These are phyloP conservation scores for Sclerotinia trifoliorum DNA, from an alignment of 2,329 filamentous ascomycete genomes.

Conservation along the genomic window DNA sequence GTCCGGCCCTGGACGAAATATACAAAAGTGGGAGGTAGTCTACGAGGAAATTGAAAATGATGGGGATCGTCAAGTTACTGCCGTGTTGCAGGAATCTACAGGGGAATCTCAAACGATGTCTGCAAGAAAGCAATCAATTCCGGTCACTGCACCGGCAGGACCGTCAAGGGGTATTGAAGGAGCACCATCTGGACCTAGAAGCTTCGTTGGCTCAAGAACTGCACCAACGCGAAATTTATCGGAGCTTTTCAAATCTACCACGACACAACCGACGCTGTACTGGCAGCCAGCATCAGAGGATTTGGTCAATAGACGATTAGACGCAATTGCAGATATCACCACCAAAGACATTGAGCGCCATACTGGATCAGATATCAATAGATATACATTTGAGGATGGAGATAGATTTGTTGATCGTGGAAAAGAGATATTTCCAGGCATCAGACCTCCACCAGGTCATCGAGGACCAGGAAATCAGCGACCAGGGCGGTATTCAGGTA, in stretches of 20 bases:
- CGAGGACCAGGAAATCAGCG: conserved; percentile 31
- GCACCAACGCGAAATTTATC: conserved; percentile 45
- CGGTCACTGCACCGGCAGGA: conserved; percentile 37
- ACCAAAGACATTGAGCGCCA: conserved; percentile 43
- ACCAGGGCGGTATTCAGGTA: neutral
- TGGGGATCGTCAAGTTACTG: conserved; percentile 54
- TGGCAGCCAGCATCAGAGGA: conserved; percentile 62
- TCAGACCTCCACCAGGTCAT: conserved; percentile 54
- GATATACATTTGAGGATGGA: conserved; percentile 70
- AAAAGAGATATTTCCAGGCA: conserved; percentile 65
- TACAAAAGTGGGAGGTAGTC: conserved; percentile 66
- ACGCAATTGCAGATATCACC: conserved; percentile 51
- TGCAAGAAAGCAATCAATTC: conserved; percentile 32
- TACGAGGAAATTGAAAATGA: conserved; percentile 61
- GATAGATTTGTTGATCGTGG: conserved; percentile 69
- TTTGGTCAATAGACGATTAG: conserved; percentile 63
- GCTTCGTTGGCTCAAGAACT: conserved; percentile 21
- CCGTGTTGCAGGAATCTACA: conserved; percentile 53
- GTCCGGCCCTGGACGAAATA: conserved; percentile 45
- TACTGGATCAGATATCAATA: conserved; percentile 49
- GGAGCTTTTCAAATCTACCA: conserved; percentile 58
- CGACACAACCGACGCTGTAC: conserved; percentile 63
- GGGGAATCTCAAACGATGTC: conserved; percentile 4
- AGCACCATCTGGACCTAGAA: conserved; percentile 39
- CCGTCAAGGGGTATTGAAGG: conserved; percentile 31